Conservation (phyloP, 2,329 filamentous ascomycete species). For the Talaromyces rugulosus region DNA sequence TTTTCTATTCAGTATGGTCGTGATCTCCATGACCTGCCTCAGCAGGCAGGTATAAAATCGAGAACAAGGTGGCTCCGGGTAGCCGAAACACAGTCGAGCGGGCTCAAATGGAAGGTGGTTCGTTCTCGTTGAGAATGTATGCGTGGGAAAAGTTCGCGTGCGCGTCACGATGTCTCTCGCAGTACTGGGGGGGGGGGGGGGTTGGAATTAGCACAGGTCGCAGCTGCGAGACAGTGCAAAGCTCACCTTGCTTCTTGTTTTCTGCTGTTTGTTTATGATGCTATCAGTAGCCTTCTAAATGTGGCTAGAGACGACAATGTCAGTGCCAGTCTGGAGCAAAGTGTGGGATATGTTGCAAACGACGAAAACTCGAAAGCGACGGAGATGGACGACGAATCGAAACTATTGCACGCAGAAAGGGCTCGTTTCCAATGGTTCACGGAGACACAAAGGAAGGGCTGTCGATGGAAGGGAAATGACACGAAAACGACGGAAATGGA, state of each 20-base stretch:
- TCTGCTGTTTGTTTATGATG: not conserved
- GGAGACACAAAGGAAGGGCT: not conserved
- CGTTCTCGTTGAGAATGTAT: not conserved
- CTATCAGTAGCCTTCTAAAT: not conserved
- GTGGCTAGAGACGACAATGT: not conserved
- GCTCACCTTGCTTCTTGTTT: not conserved
- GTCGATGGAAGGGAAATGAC: not conserved
- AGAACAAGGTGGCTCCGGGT: not conserved
- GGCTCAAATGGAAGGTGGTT: not conserved
- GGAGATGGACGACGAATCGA: not conserved
- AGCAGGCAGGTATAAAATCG: constrained; percentile 20
- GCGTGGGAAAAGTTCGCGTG: not conserved
- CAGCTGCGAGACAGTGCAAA: not conserved
- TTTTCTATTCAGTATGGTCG: constrained; percentile 49
- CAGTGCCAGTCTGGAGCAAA: not conserved
- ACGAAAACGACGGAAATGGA: not conserved
- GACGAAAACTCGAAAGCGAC: not conserved
- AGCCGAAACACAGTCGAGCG: not conserved
- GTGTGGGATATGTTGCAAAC: not conserved
- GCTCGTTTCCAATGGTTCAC: not conserved
- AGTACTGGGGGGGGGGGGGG: not conserved
- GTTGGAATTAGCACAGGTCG: not conserved
- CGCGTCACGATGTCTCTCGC: not conserved
- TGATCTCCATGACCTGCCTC: constrained; percentile 49
- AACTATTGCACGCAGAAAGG: not conserved